These are phyloP conservation scores for Flaveria trinervia DNA, from an alignment of 129 eudicot species.

Conservation along the genomic window DNA sequence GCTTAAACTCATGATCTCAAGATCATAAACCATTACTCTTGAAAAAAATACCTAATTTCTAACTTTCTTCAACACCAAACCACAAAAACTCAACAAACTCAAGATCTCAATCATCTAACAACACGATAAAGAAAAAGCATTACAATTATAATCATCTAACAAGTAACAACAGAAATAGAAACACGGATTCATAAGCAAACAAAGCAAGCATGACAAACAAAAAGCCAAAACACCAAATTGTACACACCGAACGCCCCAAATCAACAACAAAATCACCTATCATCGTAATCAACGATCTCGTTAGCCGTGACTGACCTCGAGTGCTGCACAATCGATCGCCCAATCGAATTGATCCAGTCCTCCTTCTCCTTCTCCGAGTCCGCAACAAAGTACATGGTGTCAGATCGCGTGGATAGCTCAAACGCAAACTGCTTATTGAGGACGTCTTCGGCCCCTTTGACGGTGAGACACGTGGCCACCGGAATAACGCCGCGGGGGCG, in stretches of 20 bases:
- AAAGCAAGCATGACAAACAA: conserved; percentile 22
- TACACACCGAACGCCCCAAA: conserved; percentile 20
- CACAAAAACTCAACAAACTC: conserved; percentile 3
- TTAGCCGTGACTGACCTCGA: conserved; percentile 76
- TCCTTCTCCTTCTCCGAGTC: conserved; percentile 96
- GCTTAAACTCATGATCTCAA: too few relatives aligned
- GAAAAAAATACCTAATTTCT: conserved; percentile 18
- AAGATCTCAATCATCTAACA: conserved; percentile 5
- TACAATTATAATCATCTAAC: conserved; percentile 17
- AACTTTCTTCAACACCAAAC: conserved; percentile 8
- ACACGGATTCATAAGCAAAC: conserved; percentile 17
- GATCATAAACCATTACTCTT: neutral
- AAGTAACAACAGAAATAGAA: neutral
- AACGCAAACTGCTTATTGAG: conserved; percentile 73
- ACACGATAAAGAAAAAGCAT: neutral
- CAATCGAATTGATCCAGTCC: conserved; percentile 95
- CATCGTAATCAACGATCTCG: conserved; percentile 68
- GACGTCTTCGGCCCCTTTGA: conserved; percentile 92
- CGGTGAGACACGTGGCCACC: conserved; percentile 72
- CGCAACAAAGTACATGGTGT: conserved; percentile 91
- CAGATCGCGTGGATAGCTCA: conserved; percentile 71
- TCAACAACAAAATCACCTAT: conserved; percentile 29
- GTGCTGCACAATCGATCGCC: conserved; percentile 89
- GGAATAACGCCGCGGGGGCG: conserved; percentile 81
- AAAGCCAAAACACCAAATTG: conserved; percentile 27